Evolutionary conservation across 177 flowering plant genomes (phyloP), one percentile per base, ranked within the genome.

Genomic region (Vitis hybrid): DNA sequence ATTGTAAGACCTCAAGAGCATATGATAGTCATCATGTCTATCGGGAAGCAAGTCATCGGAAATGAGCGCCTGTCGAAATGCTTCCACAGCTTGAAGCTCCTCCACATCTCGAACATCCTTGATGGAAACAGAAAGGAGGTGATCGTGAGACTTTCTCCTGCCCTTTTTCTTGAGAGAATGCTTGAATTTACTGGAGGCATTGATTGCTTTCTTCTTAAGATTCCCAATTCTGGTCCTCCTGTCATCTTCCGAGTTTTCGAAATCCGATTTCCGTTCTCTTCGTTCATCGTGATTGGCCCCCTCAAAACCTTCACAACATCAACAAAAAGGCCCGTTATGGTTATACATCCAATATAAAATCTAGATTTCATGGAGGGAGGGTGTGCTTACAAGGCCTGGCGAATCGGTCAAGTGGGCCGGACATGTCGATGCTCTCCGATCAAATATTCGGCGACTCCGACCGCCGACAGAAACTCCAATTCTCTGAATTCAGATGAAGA

Each of bases 11-110:
- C 98, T 93, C 66, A 93, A 75, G 84, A 91, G 70, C 76, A 78
- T 81, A 73, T 89, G 90, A 74, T 90, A 89, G 70, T 93, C 92
- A 80, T 93, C 97, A 73, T 82, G 87, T 70, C 78, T 83, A 18
- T 80, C 56, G 70, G 93, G 92, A 4, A 93, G 83, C 78, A 93
- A 73, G 10, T 86, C 83, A 10, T 90, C 94, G 58, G 68, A 62
- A 7, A 86, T 56, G 52, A 93, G 81, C 1, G 82, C 79, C 56
- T 86, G 84, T 16, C 92, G 83, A 77, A 90, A 91, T 22, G 85
- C 84, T 67, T 93, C 91, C 1, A 93, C 98, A 64, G 82, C 87
- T 68, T 77, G 84, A 49, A 84, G 75, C 80, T 93, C 98, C 78
- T 85, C 83, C 21, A 57, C 84, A 77, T 90, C 90, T 29, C 88